These are phyloP conservation scores for Castanopsis chinensis DNA, from an alignment of 306 rosid species.

Conservation along the genomic window DNA sequence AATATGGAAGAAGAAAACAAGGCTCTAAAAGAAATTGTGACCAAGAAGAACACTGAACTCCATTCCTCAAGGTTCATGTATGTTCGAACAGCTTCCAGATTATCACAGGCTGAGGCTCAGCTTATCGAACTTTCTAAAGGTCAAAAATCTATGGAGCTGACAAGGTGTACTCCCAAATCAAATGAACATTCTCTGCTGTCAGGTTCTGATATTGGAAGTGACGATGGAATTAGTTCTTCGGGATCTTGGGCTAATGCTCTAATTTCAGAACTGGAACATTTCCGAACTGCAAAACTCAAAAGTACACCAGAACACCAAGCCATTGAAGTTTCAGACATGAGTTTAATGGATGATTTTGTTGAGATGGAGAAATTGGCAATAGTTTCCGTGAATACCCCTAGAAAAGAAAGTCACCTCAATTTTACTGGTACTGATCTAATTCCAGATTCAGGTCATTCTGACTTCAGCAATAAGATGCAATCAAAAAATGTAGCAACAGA, in stretches of 20 bases:
- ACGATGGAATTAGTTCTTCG: constrained; percentile 57
- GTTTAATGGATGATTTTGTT: constrained; percentile 60
- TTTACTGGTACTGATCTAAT: constrained; percentile 48
- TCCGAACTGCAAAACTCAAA: constrained; percentile 44
- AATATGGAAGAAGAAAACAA: constrained; percentile 73
- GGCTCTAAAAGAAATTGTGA: constrained; percentile 54
- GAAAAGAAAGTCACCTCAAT: constrained; percentile 25
- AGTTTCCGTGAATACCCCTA: constrained; percentile 48
- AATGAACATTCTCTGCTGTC: constrained; percentile 40
- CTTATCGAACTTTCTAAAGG: constrained; percentile 42
- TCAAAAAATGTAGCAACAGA: constrained; percentile 24
- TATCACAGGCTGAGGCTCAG: constrained; percentile 51
- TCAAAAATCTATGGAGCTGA: constrained; percentile 43
- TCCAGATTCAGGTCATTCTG: constrained; percentile 36
- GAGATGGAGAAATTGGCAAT: constrained; percentile 79
- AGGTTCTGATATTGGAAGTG: constrained; percentile 45
- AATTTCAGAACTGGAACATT: constrained; percentile 49
- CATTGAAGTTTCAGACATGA: constrained; percentile 41
- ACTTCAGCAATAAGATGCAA: constrained; percentile 22
- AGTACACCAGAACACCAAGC: constrained; percentile 26
- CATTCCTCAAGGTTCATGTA: constrained; percentile 51
- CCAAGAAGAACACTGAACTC: constrained; percentile 43
- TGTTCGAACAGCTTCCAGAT: constrained; percentile 56
- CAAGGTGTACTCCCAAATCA: constrained; percentile 31
- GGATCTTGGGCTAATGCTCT: constrained; percentile 66